Conservation (phyloP, 306 rosid species). For the Cicer pinnatifidum region DNA sequence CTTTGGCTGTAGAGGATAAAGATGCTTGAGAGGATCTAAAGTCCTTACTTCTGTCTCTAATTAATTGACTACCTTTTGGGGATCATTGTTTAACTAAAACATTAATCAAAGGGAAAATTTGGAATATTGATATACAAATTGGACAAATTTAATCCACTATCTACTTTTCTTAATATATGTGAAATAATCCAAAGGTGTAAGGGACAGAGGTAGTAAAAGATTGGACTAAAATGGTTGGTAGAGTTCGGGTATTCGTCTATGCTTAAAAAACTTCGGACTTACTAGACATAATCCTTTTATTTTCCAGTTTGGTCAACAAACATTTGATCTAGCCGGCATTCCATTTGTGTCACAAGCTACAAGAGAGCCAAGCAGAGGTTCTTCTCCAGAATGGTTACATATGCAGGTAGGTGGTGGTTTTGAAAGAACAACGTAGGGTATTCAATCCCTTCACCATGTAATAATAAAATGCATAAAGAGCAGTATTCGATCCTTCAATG, state of each 20-base stretch:
- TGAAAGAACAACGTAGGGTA: constrained; percentile 68
- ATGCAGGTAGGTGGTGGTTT: constrained; percentile 94
- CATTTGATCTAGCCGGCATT: constrained; percentile 64
- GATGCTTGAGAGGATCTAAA: background rate
- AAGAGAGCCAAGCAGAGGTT: constrained; percentile 73
- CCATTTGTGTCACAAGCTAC: constrained; percentile 67
- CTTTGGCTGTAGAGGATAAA: background rate
- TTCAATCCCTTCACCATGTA: constrained; percentile 45
- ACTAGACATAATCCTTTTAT: constrained; percentile 44
- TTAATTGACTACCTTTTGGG: too few species aligned
- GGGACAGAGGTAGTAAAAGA: too few species aligned
- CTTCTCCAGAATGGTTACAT: constrained; percentile 93
- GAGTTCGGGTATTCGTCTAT: constrained; percentile 34
- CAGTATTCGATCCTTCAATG: constrained; percentile 40
- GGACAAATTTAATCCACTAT: too few species aligned
- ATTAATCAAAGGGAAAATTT: too few species aligned
- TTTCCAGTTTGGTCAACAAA: constrained; percentile 68
- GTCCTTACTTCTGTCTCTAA: too few species aligned
- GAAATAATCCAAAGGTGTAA: too few species aligned
- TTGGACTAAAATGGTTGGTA: constrained; percentile 14
- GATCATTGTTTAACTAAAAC: too few species aligned
- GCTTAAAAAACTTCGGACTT: constrained; percentile 26
- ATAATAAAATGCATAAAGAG: constrained; percentile 56
- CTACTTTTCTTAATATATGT: too few species aligned
- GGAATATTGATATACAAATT: too few species aligned